Evolutionary conservation across 129 eudicot genomes (phyloP), one percentile per base, ranked within the genome.

Genomic region (Chrysanthemum seticuspe): DNA sequence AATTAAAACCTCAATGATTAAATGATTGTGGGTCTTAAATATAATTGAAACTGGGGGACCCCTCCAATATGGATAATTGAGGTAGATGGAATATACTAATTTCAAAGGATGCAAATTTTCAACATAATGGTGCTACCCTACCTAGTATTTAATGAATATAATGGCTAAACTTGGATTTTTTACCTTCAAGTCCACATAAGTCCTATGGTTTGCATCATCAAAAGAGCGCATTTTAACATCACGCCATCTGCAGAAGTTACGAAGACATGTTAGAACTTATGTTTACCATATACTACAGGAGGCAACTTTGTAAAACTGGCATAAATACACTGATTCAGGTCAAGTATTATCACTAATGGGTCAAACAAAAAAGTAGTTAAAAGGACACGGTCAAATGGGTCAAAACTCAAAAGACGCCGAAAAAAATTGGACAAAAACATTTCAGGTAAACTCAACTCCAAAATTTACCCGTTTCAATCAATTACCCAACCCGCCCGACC

Each of bases 161-260:
- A 44, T 65, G 69, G 31, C 52, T 13, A 61, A 61, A 54, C 21
- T 75, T 47, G 49, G 65, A 72, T 76, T 54, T 72, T 58, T 59
- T 79, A 94, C 98, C 98, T 94, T 94, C 87, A 94, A 81, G 82
- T 94, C 98, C 36, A 94, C 98, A 75, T 94, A 90, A 36, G 98
- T 94, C 71, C 98, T 79, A 79, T 94, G 98, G 78, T 88, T 84
- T 49, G 91, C 92, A 65, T 87, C 74, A 81, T 83, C 91, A 83
- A 94, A 94, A 48, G 98, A 90, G 58, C 91, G 90, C 78, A 94
- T 83, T 80, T 94, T 94, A 59, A 90, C 96, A 78, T 94, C 97
- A 50, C 98, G 98, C 98, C 98, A 94, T 83, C 98, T 94, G 82
- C 82, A 87, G 19, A 71, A 19, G 19, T 72, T 48, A 72, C 68